Base-by-base conservation (phyloP, 306 rosid species). In the Cajanus cajan region DNA sequence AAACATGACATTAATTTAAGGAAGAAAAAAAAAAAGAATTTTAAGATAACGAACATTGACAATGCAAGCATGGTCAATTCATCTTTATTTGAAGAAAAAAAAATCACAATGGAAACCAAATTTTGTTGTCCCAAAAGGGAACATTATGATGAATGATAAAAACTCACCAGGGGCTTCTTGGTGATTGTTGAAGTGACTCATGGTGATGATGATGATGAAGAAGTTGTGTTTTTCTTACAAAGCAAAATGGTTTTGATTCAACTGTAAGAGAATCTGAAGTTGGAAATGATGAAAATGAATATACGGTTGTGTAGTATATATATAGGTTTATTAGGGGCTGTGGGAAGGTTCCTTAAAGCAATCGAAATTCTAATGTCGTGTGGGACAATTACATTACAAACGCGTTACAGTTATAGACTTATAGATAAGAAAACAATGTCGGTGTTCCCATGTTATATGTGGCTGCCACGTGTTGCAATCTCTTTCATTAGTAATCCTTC, bases 81-180 rank as follows among this genome's bases (percentile, higher is more conserved):
- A 47, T 13, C 5, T 61, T 61, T 16, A 59, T 16, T 36, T 18
- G 15, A 7, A n/a, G 24, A 45, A 45, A 45, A 13, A n/a, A 34
- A 64, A 14, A 0, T 1, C 11, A 8, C 14, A 4, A 22, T 14
- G 13, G n/a, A 33, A 51, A 51, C 34, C 6, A 34, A 71, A 34
- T 1, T 9, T 69, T 69, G 22, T 70, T 8, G 43, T 33, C 12
- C 4, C 45, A 47, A 31, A 54, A 69, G 15, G 5, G 24, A 0
- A 68, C 19, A 68, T 25, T 25, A 4, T 48, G 18, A 2, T 8
- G 24, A 73, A 54, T 28, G 28, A 47, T 15, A 18, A 33, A 79
- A 63, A 79, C 78, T 71, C 25, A 79, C 83, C 68, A 37, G 85
- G 82, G 40, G 82, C 34, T 39, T 82, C 68, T 82, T 76, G 85